Percentiles rank a stretch among this genome's conserved stretches.
Conservation (phyloP, 345 rosid species). For the Anacardium occidentale region DNA sequence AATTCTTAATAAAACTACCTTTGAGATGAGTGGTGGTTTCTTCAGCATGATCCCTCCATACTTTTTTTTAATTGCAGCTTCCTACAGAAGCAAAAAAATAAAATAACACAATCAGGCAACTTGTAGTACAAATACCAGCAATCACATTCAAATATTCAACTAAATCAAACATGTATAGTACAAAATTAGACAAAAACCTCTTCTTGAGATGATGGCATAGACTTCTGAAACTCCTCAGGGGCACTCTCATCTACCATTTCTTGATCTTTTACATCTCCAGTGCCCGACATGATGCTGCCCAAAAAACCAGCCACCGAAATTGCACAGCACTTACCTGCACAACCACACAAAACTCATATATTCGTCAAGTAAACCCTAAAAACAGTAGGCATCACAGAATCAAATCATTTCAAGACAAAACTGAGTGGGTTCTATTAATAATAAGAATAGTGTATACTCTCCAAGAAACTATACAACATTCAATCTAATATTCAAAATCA, state of each 20-base stretch:
- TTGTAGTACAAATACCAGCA: not conserved
- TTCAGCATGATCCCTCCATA: slow-evolving; percentile 95
- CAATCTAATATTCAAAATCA: too few species aligned
- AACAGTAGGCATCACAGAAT: not conserved
- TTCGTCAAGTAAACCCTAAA: not conserved
- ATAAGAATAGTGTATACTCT: too few species aligned
- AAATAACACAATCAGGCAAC: slow-evolving; percentile 10
- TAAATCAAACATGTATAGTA: not conserved
- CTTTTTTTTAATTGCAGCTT: slow-evolving; percentile 70
- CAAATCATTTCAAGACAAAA: not conserved
- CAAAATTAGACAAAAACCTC: slow-evolving; percentile 47
- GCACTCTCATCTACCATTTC: slow-evolving; percentile 45
- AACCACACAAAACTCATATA: not conserved
- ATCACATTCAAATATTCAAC: slow-evolving; percentile 8
- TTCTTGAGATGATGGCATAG: slow-evolving; percentile 58
- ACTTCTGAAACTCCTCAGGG: slow-evolving; percentile 34
- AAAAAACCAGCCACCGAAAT: slow-evolving; percentile 25
- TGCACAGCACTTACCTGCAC: not conserved
- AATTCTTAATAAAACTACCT: slow-evolving; percentile 43
- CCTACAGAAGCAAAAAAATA: slow-evolving; percentile 41
- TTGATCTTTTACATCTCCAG: slow-evolving; percentile 52
- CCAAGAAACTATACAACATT: too few species aligned
- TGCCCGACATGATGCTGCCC: slow-evolving; percentile 45
- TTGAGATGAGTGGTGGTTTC: slow-evolving; percentile 99
- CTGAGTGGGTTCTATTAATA: not conserved